Percentiles rank a stretch among this genome's conserved stretches.
Conservation (phyloP, 2,329 filamentous ascomycete genomes). For the Grosmannia clavigera region DNA sequence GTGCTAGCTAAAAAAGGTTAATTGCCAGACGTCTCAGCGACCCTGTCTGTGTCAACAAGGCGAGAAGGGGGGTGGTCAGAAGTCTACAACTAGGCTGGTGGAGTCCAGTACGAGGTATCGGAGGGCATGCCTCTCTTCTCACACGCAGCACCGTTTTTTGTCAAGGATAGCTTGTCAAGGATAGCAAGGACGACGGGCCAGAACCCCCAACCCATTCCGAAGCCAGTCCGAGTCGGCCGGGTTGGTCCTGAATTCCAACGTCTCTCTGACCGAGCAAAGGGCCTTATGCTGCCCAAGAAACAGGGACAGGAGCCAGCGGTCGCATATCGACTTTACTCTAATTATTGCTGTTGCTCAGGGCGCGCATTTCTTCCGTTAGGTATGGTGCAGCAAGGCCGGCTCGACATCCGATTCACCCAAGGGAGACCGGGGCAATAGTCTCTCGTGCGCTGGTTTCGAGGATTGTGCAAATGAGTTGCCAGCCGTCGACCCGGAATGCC, state of each 20-base stretch:
- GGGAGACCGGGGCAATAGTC: background rate
- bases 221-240: background rate
- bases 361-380: too few species aligned
- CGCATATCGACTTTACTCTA: background rate
- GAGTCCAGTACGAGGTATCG: background rate
- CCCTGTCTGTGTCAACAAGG: background rate
- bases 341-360: background rate
- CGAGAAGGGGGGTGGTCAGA: background rate
- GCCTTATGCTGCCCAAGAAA: background rate
- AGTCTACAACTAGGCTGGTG: background rate
- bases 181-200: background rate
- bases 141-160: too few species aligned
- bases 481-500: background rate
- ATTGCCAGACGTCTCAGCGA: background rate
- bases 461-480: background rate
- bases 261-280: background rate
- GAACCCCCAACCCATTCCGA: background rate
- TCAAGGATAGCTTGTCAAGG: background rate
- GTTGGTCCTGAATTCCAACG: background rate
- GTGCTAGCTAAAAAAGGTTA: background rate
- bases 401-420: background rate
- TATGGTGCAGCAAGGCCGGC: background rate
- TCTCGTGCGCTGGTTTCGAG: background rate
- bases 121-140: too few species aligned
- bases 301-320: background rate